Conservation (phyloP, 257 asterid genomes). For the Schizonepeta tenuifolia region DNA sequence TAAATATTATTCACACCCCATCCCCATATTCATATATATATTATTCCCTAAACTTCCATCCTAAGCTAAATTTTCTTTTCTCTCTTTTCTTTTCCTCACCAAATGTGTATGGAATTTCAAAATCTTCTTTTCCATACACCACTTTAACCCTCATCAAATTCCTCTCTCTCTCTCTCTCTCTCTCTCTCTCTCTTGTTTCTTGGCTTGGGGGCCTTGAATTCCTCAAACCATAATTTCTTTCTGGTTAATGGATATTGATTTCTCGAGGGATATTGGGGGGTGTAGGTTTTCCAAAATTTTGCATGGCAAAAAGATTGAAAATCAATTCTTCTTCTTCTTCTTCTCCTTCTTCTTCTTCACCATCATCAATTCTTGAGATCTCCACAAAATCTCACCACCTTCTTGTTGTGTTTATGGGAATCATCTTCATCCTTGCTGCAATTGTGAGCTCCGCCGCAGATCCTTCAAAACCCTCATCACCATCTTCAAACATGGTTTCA, state of each 20-base stretch:
- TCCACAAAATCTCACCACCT: slow-evolving; percentile 30
- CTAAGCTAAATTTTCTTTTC: slow-evolving; percentile 30
- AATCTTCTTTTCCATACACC: slow-evolving; percentile 40
- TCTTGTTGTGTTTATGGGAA: slow-evolving; percentile 30
- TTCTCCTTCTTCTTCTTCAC: slow-evolving; percentile 24
- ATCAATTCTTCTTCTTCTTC: slow-evolving; percentile 38
- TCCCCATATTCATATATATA: background rate
- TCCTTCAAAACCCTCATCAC: slow-evolving; percentile 13
- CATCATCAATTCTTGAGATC: slow-evolving; percentile 32
- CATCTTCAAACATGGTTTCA: slow-evolving; percentile 22
- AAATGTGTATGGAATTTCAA: slow-evolving; percentile 54
- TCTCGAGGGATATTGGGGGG: slow-evolving; percentile 63
- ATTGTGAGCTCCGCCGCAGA: slow-evolving; percentile 33
- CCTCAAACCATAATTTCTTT: slow-evolving; percentile 11
- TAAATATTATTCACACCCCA: slow-evolving; percentile 33
- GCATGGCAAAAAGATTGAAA: slow-evolving; percentile 67
- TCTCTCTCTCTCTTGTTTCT: background rate
- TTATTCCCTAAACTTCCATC: slow-evolving; percentile 36
- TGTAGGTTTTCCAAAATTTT: slow-evolving; percentile 44
- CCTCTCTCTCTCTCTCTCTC: slow-evolving; percentile 19
- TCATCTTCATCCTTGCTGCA: slow-evolving; percentile 42
- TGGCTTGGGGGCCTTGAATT: slow-evolving; percentile 19
- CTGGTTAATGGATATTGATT: slow-evolving; percentile 75
- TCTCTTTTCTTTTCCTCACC: slow-evolving; percentile 18
- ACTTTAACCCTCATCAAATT: slow-evolving; percentile 32